Base-by-base conservation (phyloP, 257 asterid genomes). In the Handroanthus guayacan region DNA sequence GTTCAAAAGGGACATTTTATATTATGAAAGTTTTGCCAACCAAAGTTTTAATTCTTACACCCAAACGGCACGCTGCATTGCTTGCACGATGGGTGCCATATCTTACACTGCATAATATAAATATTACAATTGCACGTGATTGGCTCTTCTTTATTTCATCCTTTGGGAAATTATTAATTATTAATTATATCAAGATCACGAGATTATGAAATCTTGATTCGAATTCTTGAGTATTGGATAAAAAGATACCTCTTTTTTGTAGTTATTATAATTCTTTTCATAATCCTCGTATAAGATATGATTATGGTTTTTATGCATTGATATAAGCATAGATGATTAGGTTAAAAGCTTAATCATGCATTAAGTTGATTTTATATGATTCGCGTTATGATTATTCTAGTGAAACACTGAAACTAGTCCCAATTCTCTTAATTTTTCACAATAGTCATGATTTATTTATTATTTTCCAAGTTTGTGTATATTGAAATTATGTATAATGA, bases 61-160 rank as follows among this genome's bases (percentile, higher is more conserved):
- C 71, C 71, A 44, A 66, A 64, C 70, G 54, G 70, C 70, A 64
- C 70, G 80, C 79, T 70, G 69, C 71, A 3, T 64, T 81, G 36
- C 75, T 76, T 67, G 81, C 83, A 65, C 72, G 75, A 70, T 64
- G 75, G 45, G 8, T 41, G 70, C 67, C 65, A 18, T 51, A 65
- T 9, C 7, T 54, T 43, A 47, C 41, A 51, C 18, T 56, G 9
- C 56, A 20, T 0, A 8, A 13, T 39, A 8, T 41, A 64, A 25
- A 17, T 16, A 64, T 45, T 14, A 12, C 3, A 13, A 0, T 37
- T 31, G 41, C 41, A 9, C 65, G n/a, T 58, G 6, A 25, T 10
- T 58, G 41, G 7, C 41, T 14, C 11, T 34, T 10, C 55, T 62
- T 25, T 13, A 7, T 72, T 65, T 13, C 16, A 38, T 62, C 48